Conservation (phyloP, 768 basidiomycete genomes). For the Calocybe gangraenosa region DNA sequence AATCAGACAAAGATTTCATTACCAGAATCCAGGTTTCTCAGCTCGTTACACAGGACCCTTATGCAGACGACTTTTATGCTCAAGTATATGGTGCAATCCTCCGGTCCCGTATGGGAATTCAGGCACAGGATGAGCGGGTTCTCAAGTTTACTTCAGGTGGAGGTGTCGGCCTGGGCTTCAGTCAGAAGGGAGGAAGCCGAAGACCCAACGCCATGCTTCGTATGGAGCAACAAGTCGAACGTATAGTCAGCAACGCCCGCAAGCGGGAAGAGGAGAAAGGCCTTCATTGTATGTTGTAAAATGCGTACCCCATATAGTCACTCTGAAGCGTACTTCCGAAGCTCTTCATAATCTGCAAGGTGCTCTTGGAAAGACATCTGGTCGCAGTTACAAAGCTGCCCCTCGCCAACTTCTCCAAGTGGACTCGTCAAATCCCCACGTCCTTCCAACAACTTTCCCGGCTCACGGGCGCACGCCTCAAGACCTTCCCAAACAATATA, state of each 20-base stretch:
- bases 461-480: conserved; percentile 52
- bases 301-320: background rate
- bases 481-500: conserved; percentile 32
- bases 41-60: conserved; percentile 95
- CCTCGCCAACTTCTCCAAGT: conserved; percentile 95
- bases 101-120: conserved; percentile 73
- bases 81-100: conserved; percentile 89
- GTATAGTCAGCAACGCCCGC: conserved; percentile 90
- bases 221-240: conserved; percentile 94
- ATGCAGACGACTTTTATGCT: conserved; percentile 97
- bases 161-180: conserved; percentile 81
- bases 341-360: conserved; percentile 81
- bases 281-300: conserved; percentile 39
- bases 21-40: conserved; percentile 99
- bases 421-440: conserved; percentile 42
- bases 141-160: conserved; percentile 81
- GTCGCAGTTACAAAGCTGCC: conserved; percentile 92
- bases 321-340: conserved; percentile 21
- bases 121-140: conserved; percentile 71
- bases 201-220: conserved; percentile 85
- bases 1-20: conserved; percentile 99
- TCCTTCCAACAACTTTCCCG: conserved; percentile 42
- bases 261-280: conserved; percentile 84
- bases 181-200: conserved; percentile 61
- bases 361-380: conserved; percentile 91